phyloP scores from a whole-genome alignment of 1,284 basidiomycete species.

The Wolfiporia cocos region DNA sequence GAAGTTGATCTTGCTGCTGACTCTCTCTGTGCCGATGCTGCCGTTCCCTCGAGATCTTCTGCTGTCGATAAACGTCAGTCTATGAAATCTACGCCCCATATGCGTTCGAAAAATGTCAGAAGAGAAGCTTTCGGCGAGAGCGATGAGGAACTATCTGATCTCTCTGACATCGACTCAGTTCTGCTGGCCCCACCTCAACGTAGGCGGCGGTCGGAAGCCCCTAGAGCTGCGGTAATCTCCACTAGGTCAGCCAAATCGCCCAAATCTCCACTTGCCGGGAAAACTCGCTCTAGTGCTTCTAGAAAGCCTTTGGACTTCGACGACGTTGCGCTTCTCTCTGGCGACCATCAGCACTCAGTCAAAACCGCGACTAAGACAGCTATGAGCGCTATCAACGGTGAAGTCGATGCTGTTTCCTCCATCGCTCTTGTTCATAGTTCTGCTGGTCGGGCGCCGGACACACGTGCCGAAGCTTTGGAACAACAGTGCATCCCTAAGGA shows the following conservation, averaged over 20 bases:
- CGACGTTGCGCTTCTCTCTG: background rate
- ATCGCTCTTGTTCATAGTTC: no score
- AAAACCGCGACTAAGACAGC: no score
- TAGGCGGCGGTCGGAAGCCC: background rate
- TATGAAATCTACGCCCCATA: background rate
- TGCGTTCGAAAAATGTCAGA: constrained; percentile 12
- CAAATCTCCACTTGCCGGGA: background rate
- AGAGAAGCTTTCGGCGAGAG: constrained; percentile 22
- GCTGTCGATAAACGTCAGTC: background rate
- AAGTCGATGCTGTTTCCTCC: no score
- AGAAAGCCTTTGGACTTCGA: constrained; percentile 3
- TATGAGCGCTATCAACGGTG: no score
- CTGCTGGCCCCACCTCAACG: background rate
- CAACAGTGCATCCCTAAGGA: no score
- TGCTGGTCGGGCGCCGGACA: no score
- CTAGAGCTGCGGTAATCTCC: background rate
- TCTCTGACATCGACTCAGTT: constrained; percentile 19
- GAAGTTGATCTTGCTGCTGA: background rate
- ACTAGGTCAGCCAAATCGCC: background rate
- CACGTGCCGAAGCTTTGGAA: no score
- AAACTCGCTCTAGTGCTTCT: background rate
- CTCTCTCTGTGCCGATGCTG: background rate
- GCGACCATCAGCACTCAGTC: background rate
- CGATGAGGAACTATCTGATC: constrained; percentile 27
- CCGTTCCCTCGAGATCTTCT: no score